Conservation (phyloP, 352 stramenopile genomes). For the Elongisporangium prolatum region DNA sequence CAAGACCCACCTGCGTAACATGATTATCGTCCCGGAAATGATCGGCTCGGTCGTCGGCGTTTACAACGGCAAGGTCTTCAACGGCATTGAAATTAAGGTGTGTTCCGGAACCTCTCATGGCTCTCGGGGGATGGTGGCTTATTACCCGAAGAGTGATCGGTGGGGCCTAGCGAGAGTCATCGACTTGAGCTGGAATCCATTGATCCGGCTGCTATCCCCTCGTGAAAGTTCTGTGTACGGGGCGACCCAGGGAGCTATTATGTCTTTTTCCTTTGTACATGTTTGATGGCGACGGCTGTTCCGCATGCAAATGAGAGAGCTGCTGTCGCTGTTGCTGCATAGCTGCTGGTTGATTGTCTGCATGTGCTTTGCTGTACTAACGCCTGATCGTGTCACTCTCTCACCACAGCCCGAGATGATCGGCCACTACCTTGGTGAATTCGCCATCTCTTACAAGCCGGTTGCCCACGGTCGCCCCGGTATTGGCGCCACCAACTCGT, state of each 20-base stretch:
- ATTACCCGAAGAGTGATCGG: slow-evolving; percentile 62
- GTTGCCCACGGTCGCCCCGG: slow-evolving; percentile 98
- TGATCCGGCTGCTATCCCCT: slow-evolving; percentile 60
- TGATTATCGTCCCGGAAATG: slow-evolving; percentile 99
- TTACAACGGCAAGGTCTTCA: slow-evolving; percentile 99
- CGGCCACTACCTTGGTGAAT: slow-evolving; percentile 99
- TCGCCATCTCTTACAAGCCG: slow-evolving; percentile 98
- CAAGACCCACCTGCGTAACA: slow-evolving; percentile 99
- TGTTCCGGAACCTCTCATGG: slow-evolving; percentile 81
- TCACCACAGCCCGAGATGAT: slow-evolving; percentile 96
- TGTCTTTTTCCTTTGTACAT: slow-evolving; percentile 17
- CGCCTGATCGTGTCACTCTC: not conserved
- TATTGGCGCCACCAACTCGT: slow-evolving; percentile 97
- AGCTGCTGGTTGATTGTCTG: slow-evolving; percentile 9
- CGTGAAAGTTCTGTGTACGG: slow-evolving; percentile 87
- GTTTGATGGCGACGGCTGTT: slow-evolving; percentile 7
- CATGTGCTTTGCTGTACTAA: not conserved
- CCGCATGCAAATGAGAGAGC: not conserved
- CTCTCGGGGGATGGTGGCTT: slow-evolving; percentile 82
- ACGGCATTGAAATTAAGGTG: slow-evolving; percentile 99
- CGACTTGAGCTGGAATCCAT: not conserved
- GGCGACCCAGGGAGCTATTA: slow-evolving; percentile 77
- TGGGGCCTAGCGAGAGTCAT: not conserved
- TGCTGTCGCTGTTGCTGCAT: not conserved
- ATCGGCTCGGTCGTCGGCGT: slow-evolving; percentile 99